These are phyloP conservation scores for Phellopilus nigrolimitatus DNA, from an alignment of 1,284 basidiomycete genomes.

Conservation along the genomic window DNA sequence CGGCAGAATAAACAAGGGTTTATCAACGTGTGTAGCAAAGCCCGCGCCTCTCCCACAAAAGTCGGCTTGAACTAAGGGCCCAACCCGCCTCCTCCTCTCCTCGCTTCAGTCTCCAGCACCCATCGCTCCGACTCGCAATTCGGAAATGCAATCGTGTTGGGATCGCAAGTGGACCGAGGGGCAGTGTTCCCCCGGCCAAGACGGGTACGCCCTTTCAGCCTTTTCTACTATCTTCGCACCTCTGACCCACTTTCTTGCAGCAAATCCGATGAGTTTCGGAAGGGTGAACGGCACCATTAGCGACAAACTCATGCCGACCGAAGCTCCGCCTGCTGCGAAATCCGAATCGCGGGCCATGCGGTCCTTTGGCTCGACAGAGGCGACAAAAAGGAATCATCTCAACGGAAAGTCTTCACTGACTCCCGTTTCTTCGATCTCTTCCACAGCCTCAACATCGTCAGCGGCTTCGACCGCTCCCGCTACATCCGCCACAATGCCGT, in stretches of 20 bases:
- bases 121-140: conserved; percentile 52
- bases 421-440: conserved; percentile 31
- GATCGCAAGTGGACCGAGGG: conserved; percentile 55
- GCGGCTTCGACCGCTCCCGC: conserved; percentile 28
- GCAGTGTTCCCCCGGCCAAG: conserved; percentile 43
- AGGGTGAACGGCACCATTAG: conserved; percentile 49
- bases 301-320: conserved; percentile 58
- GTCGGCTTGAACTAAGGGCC: conserved; percentile 82
- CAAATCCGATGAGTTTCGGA: conserved; percentile 72
- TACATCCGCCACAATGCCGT: conserved; percentile 23
- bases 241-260: conserved; percentile 30
- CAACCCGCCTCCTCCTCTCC: conserved; percentile 58
- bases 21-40: conserved; percentile 65
- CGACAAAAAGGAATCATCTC: conserved; percentile 28
- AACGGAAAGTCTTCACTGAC: conserved; percentile 32
- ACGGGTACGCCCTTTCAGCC: conserved; percentile 11
- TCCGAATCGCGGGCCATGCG: conserved; percentile 19
- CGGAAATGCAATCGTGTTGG: conserved; percentile 64
- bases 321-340: conserved; percentile 37
- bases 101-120: conserved; percentile 70
- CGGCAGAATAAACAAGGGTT: conserved; percentile 81
- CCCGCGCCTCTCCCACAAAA: conserved; percentile 64
- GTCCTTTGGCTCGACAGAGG: conserved; percentile 26
- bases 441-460: conserved; percentile 31
- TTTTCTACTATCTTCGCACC: conserved; percentile 3